Conservation (phyloP, 2,329 filamentous ascomycete genomes). For the Botrytis elliptica region DNA sequence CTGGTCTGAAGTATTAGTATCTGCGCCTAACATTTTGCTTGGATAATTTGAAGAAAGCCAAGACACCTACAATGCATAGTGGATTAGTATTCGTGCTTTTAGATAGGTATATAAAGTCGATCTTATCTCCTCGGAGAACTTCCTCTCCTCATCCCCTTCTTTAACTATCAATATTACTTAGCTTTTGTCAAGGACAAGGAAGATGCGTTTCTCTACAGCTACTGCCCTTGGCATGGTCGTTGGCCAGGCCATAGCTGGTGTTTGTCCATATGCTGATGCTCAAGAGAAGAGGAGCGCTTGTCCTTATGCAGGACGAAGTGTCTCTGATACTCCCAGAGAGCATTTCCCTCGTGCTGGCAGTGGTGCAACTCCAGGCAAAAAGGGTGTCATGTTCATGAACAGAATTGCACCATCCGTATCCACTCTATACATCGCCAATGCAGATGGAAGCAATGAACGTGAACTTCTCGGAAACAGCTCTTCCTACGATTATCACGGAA, state of each 20-base stretch:
- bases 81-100: background rate
- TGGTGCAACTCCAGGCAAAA: conserved; percentile 3
- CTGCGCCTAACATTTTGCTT: background rate
- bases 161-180: background rate
- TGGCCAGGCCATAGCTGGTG: background rate
- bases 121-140: background rate
- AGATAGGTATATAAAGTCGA: background rate
- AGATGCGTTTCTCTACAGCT: conserved; percentile 7
- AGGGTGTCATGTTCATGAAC: conserved; percentile 39
- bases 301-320: conserved; percentile 1
- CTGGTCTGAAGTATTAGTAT: background rate
- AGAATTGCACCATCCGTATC: conserved; percentile 40
- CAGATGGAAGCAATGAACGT: conserved; percentile 43
- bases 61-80: background rate
- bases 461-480: conserved; percentile 36
- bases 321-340: background rate
- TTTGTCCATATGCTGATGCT: background rate
- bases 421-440: conserved; percentile 39
- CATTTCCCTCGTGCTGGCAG: background rate
- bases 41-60: background rate
- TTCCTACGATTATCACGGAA: conserved; percentile 43
- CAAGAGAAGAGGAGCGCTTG: background rate
- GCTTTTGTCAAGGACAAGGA: background rate
- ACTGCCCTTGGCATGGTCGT: background rate
- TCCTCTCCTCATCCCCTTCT: background rate